Conservation (phyloP, 2,329 filamentous ascomycete species). For the Alternaria sp. region DNA sequence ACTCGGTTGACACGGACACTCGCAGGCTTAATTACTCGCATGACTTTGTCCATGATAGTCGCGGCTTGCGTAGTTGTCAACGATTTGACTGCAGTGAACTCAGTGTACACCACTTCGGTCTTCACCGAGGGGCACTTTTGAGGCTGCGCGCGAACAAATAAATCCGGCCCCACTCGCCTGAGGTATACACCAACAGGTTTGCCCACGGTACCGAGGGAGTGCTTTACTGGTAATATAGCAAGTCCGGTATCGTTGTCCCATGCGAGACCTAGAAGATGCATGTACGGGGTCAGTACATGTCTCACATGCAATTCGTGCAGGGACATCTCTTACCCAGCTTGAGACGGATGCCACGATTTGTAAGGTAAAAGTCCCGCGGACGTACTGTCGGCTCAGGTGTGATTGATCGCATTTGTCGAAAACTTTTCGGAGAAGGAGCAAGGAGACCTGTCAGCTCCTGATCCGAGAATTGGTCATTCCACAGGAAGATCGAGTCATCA, state of each 20-base stretch:
- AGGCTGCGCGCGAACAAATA: constrained; percentile 11
- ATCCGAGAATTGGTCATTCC: constrained; percentile 5
- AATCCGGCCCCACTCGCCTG: constrained; percentile 6
- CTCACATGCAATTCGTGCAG: too few relatives aligned
- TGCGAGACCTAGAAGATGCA: background rate
- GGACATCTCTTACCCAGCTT: background rate
- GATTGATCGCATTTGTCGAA: constrained; percentile 9
- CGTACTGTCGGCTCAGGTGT: constrained; percentile 5
- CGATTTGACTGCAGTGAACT: constrained; percentile 8
- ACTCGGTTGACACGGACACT: constrained; percentile 1
- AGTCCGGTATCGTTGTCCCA: constrained; percentile 13
- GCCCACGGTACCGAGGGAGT: background rate
- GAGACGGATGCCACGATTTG: constrained; percentile 12
- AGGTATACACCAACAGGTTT: constrained; percentile 11
- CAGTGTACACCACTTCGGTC: constrained; percentile 3
- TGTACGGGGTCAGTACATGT: too few relatives aligned
- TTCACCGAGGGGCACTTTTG: constrained; percentile 2
- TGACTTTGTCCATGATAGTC: background rate
- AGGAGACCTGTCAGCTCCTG: constrained; percentile 13
- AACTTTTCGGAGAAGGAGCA: constrained; percentile 6
- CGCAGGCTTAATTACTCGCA: background rate
- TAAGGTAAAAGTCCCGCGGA: constrained; percentile 11
- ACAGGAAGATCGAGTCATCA: constrained; percentile 15
- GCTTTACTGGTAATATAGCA: constrained; percentile 16
- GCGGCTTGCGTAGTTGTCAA: background rate